phyloP scores from a whole-genome alignment of 345 rosid genomes.

The Brassica nigra region DNA sequence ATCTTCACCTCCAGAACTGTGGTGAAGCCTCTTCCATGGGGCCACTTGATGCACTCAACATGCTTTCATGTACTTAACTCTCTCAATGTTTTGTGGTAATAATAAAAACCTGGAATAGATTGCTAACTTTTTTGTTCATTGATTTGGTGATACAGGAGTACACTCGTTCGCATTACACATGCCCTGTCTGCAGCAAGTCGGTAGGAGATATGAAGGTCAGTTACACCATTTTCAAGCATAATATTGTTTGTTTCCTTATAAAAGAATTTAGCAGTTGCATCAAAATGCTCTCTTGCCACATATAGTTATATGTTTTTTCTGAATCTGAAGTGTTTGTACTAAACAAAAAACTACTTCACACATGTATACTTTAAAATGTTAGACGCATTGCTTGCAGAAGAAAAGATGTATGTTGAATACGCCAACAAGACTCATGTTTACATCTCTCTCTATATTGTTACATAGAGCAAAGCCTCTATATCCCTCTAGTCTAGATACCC shows the following conservation, averaged over 20 bases:
- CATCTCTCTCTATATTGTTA: background rate
- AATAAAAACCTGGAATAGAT: background rate
- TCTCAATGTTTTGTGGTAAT: background rate
- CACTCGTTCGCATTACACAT: conserved; percentile 73
- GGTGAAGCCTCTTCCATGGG: conserved; percentile 82
- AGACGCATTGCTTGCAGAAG: conserved; percentile 76
- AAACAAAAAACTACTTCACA: conserved; percentile 2
- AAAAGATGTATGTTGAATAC: conserved; percentile 73
- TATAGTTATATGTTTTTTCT: background rate
- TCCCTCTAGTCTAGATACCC: background rate
- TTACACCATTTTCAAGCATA: background rate
- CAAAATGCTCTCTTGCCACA: no score
- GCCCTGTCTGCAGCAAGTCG: conserved; percentile 95
- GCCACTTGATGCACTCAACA: conserved; percentile 88
- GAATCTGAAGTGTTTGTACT: conserved; percentile 13
- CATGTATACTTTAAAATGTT: conserved; percentile 85
- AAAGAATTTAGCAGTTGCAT: no score
- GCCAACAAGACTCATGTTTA: conserved; percentile 66
- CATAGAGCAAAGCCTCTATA: background rate
- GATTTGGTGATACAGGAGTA: conserved; percentile 58
- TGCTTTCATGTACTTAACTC: conserved; percentile 63
- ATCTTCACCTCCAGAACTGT: conserved; percentile 71
- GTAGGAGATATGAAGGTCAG: conserved; percentile 95
- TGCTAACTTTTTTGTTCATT: conserved; percentile 18
- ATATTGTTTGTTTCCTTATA: no score